Evolutionary conservation across 495 filamentous ascomycete species (phyloP).

Genomic region (Astrothelium macrocarpum): DNA sequence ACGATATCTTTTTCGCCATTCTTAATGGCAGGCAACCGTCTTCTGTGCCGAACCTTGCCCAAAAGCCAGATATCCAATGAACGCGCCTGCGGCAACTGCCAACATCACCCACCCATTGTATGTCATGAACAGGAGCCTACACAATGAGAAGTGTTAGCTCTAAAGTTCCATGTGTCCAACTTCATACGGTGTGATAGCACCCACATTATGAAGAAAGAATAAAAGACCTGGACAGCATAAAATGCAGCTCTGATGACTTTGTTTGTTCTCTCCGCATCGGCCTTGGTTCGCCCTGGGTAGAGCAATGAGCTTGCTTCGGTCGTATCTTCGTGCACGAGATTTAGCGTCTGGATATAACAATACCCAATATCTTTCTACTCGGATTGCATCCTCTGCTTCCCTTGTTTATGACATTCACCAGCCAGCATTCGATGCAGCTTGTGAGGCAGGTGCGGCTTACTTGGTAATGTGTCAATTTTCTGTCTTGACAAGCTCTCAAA

Average conservation of each 20-base stretch:
- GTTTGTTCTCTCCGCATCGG: constrained; percentile 42
- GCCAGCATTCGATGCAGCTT: not conserved
- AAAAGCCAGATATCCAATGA: constrained; percentile 79
- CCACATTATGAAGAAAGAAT: constrained; percentile 99
- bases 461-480: constrained; percentile 41
- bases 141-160: not conserved
- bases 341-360: constrained; percentile 9
- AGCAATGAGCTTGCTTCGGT: constrained; percentile 60
- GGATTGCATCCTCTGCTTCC: constrained; percentile 3
- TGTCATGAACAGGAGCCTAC: constrained; percentile 97
- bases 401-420: not conserved
- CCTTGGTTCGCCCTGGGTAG: constrained; percentile 49
- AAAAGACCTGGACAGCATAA: constrained; percentile 93
- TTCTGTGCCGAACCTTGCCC: constrained; percentile 54
- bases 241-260: constrained; percentile 69
- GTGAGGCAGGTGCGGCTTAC: constrained; percentile 38
- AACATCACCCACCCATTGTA: constrained; percentile 98
- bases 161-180: not conserved
- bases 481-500: constrained; percentile 51
- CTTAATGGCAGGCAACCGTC: constrained; percentile 80
- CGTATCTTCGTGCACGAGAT: constrained; percentile 8
- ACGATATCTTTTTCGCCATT: not conserved
- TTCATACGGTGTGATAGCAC: constrained; percentile 30
- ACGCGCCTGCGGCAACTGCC: constrained; percentile 78
- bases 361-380: not conserved